Base-by-base conservation (phyloP, 768 basidiomycete genomes). In the Dioszegia aurantiaca region DNA sequence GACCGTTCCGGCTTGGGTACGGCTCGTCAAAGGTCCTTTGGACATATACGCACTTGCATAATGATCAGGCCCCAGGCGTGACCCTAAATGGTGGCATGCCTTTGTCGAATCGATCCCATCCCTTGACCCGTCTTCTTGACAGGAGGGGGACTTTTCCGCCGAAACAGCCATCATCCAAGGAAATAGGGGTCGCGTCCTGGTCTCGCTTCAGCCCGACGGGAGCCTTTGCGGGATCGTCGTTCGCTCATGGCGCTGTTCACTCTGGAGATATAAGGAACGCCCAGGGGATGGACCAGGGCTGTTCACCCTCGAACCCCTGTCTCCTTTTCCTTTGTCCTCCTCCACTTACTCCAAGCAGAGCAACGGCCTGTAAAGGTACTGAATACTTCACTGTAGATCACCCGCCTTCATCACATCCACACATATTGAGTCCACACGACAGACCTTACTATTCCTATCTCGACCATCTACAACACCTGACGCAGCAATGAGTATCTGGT, bases 281-380 rank as follows among this genome's bases (percentile, higher is more conserved):
- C n/a, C 24, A 26, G 23, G 51, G 51, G 19, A 53, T 53, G 40
- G n/a, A n/a, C 40, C 39, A 28, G 37, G 36, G 24, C 37, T 4
- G 26, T 23, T 21, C 21, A 12, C 26, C 11, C 23, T 21, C n/a
- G 48, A 23, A 2, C 10, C 26, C 6, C 26, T 28, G 4, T 47
- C 46, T 4, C 39, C 51, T 53, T 53, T 53, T 33, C 51, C 51
- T 53, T 53, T 53, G 51, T 53, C 27, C 51, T 40, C 23, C 12
- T 19, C 10, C 24, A 4, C 1, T 12, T 28, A 14, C 8, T 33
- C 33, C 33, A 33, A 33, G 33, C 33, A 6, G 14, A n/a, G n/a
- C n/a, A n/a, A n/a, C n/a, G n/a, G n/a, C n/a, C n/a, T n/a, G n/a
- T n/a, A n/a, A n/a, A n/a, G n/a, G n/a, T n/a, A n/a, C n/a, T n/a